phyloP scores from a whole-genome alignment of 257 asterid genomes.

The Gentiana dahurica region DNA sequence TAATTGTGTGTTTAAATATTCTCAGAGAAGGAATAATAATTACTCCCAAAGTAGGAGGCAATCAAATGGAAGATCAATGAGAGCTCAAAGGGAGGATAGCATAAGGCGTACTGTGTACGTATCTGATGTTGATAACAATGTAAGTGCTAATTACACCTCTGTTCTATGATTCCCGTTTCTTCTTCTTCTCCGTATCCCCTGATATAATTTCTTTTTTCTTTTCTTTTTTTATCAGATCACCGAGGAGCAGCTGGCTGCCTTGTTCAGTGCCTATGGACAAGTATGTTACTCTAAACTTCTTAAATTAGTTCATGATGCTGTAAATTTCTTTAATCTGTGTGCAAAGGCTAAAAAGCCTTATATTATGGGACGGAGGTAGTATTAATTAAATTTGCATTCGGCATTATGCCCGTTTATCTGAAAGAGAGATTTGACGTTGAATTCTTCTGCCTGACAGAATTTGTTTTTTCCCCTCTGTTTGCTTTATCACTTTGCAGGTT shows the following conservation, averaged over 20 bases:
- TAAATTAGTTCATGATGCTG: background rate
- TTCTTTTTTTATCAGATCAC: slow-evolving; percentile 43
- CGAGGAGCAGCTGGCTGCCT: slow-evolving; percentile 84
- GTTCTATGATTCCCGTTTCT: background rate
- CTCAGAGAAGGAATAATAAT: slow-evolving; percentile 61
- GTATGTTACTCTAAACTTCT: slow-evolving; percentile 35
- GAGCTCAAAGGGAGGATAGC: slow-evolving; percentile 86
- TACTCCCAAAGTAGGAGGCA: slow-evolving; percentile 53
- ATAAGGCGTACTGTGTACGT: slow-evolving; percentile 89
- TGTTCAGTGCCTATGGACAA: slow-evolving; percentile 75
- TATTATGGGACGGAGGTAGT: no score
- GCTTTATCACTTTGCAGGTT: slow-evolving; percentile 39
- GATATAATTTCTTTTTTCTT: slow-evolving; percentile 7
- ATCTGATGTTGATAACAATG: slow-evolving; percentile 78
- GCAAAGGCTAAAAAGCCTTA: no score
- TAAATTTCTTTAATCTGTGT: no score
- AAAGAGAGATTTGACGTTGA: no score
- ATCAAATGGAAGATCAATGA: slow-evolving; percentile 54
- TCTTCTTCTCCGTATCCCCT: slow-evolving; percentile 13
- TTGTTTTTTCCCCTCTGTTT: background rate
- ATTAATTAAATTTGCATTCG: no score
- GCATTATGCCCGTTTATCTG: no score
- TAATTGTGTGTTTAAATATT: background rate
- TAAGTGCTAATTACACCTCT: slow-evolving; percentile 20
- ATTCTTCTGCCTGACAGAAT: no score